Percentiles rank a stretch among this genome's conserved stretches.
phyloP scores from a whole-genome alignment of 164 flowering plant species.

The Vitis amurensis region DNA sequence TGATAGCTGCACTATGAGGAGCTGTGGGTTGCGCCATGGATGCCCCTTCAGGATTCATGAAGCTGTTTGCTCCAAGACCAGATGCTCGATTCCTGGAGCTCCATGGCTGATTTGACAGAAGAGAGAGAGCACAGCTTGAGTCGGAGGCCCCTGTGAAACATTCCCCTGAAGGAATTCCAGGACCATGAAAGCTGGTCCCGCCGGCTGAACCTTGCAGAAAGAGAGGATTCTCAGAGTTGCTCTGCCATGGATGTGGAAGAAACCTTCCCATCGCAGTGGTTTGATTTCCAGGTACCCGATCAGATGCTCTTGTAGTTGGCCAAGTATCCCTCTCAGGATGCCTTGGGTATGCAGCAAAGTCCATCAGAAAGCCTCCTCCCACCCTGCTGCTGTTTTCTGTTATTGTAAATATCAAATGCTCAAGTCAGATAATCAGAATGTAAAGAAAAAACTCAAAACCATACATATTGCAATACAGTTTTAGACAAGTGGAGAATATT shows the following conservation, averaged over 20 bases:
- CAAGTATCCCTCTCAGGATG: conserved; percentile 42
- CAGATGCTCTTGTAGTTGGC: conserved; percentile 43
- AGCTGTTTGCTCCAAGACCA: conserved; percentile 25
- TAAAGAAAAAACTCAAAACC: no score
- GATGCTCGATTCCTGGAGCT: conserved; percentile 48
- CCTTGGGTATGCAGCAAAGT: conserved; percentile 57
- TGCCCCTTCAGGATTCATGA: conserved; percentile 26
- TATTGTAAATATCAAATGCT: conserved; percentile 12
- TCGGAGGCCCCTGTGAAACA: conserved; percentile 57
- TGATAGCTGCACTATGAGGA: not conserved
- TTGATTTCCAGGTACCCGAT: conserved; percentile 33
- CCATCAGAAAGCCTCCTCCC: conserved; percentile 71
- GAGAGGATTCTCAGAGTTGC: conserved; percentile 38
- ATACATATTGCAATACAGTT: no score
- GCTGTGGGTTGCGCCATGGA: not conserved
- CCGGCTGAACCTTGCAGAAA: conserved; percentile 45
- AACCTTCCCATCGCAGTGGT: conserved; percentile 31
- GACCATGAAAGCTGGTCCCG: conserved; percentile 39
- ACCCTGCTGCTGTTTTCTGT: conserved; percentile 56
- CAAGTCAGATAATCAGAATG: not conserved
- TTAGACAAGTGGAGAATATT: no score
- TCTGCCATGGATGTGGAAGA: conserved; percentile 47
- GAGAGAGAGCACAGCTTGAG: conserved; percentile 99
- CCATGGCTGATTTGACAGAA: conserved; percentile 92
- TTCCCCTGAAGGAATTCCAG: conserved; percentile 49